Evolutionary conservation across 495 filamentous ascomycete genomes (phyloP).

Genomic region (Thermochaetoides thermophila): DNA sequence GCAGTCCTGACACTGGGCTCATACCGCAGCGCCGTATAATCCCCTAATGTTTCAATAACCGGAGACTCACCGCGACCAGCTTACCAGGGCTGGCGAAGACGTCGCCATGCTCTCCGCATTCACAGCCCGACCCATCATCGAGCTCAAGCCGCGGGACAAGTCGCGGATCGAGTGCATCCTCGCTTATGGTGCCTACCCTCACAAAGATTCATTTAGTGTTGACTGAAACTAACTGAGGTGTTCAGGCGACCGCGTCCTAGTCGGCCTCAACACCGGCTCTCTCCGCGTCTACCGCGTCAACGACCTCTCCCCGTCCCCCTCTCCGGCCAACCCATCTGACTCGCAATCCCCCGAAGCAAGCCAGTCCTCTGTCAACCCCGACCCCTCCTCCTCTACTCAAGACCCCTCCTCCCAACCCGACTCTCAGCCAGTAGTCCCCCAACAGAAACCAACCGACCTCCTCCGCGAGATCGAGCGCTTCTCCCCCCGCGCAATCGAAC

Average conservation of each 20-base stretch:
- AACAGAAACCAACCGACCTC: slow-evolving; percentile 57
- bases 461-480: slow-evolving; percentile 89
- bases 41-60: slow-evolving; percentile 13
- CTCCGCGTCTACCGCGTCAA: slow-evolving; percentile 87
- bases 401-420: slow-evolving; percentile 3
- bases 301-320: slow-evolving; percentile 22
- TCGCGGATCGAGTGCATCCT: slow-evolving; percentile 89
- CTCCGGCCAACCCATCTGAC: slow-evolving; percentile 3
- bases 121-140: slow-evolving; percentile 85
- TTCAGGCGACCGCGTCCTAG: slow-evolving; percentile 71
- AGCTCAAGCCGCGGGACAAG: slow-evolving; percentile 89
- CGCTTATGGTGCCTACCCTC: slow-evolving; percentile 51
- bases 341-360: slow-evolving; percentile 14
- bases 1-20: too few species aligned
- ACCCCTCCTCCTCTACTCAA: slow-evolving; percentile 9
- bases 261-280: slow-evolving; percentile 78
- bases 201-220: background rate
- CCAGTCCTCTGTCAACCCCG: too few species aligned
- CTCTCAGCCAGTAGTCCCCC: slow-evolving; percentile 11
- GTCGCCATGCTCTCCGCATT: slow-evolving; percentile 90
- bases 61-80: slow-evolving; percentile 7
- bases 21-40: too few species aligned
- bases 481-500: slow-evolving; percentile 72
- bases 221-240: slow-evolving; percentile 5
- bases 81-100: slow-evolving; percentile 11